Percentiles rank a stretch among this genome's conserved stretches.
Conservation (phyloP, 495 filamentous ascomycete species). For the Aspergillus funiculosus region DNA sequence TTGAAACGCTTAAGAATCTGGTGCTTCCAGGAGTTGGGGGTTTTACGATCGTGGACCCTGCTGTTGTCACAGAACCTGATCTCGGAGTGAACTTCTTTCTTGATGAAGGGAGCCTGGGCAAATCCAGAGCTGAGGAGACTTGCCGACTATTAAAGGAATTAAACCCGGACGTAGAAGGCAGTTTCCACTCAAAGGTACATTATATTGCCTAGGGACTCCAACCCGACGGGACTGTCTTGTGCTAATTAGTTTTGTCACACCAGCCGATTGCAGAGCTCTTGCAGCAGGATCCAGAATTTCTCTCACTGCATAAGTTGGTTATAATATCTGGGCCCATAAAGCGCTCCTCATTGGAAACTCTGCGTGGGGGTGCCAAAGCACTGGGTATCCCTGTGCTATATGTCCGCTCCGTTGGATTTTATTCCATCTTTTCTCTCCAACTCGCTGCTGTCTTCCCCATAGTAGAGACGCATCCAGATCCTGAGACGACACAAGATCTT, state of each 20-base stretch:
- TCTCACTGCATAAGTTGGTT: conserved; percentile 63
- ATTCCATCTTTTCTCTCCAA: conserved; percentile 72
- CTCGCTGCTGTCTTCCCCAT: conserved; percentile 80
- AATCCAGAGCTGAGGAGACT: conserved; percentile 71
- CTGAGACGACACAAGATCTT: conserved; percentile 77
- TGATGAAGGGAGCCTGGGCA: conserved; percentile 69
- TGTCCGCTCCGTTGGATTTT: conserved; percentile 82
- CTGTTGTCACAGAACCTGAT: conserved; percentile 70
- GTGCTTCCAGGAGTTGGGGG: conserved; percentile 87
- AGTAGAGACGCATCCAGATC: conserved; percentile 93
- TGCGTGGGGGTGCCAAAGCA: conserved; percentile 53
- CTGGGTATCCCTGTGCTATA: conserved; percentile 72
- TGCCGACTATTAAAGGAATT: conserved; percentile 75
- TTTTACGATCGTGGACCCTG: conserved; percentile 88
- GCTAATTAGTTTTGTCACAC: conserved; percentile 11
- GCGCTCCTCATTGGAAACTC: conserved; percentile 48
- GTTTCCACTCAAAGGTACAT: conserved; percentile 45
- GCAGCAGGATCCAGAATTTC: conserved; percentile 36
- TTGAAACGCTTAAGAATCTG: conserved; percentile 95
- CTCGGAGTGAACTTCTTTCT: conserved; percentile 96
- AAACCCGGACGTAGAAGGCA: conserved; percentile 89
- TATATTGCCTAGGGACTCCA: conserved; percentile 1
- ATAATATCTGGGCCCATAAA: conserved; percentile 67
- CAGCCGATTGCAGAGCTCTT: conserved; percentile 39
- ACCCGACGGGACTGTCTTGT: background rate